Evolutionary conservation across 1,284 basidiomycete genomes (phyloP).

Genomic region (Wolfiporia cocos): DNA sequence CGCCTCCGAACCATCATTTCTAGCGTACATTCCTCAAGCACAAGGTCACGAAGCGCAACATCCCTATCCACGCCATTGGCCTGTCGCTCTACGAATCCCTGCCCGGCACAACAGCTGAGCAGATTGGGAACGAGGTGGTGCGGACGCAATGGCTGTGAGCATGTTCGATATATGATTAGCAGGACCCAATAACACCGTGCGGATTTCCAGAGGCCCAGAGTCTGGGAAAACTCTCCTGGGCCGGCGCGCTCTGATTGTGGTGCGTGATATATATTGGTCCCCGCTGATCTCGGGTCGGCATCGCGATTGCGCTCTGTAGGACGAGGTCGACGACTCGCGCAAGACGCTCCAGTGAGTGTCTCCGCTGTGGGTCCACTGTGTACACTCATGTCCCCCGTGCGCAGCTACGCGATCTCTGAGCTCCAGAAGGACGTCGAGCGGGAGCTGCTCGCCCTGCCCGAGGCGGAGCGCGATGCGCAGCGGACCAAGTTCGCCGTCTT

Average conservation of each 20-base stretch:
- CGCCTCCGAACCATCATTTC: background rate
- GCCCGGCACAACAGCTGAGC: constrained; percentile 68
- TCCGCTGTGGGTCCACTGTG: constrained; percentile 4
- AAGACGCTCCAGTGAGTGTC: constrained; percentile 74
- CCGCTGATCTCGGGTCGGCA: constrained; percentile 10
- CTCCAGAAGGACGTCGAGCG: constrained; percentile 81
- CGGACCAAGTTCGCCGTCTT: constrained; percentile 86
- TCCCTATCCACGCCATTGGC: constrained; percentile 91
- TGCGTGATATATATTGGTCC: constrained; percentile 33
- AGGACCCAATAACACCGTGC: constrained; percentile 6
- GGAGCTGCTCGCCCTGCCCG: constrained; percentile 60
- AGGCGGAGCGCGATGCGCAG: constrained; percentile 64
- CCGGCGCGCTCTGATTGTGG: constrained; percentile 76
- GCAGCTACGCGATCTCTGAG: constrained; percentile 83
- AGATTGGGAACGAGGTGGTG: constrained; percentile 80
- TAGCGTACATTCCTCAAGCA: constrained; percentile 86
- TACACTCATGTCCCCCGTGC: constrained; percentile 4
- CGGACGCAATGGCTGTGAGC: constrained; percentile 90
- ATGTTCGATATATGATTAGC: constrained; percentile 1
- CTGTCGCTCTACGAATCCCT: constrained; percentile 88
- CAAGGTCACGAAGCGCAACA: constrained; percentile 64
- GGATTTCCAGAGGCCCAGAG: constrained; percentile 45
- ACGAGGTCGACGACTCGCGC: constrained; percentile 92
- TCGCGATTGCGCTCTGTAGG: constrained; percentile 39
- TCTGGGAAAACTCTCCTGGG: constrained; percentile 72